phyloP scores from a whole-genome alignment of 495 filamentous ascomycete genomes.

The Penicillium waksmanii region DNA sequence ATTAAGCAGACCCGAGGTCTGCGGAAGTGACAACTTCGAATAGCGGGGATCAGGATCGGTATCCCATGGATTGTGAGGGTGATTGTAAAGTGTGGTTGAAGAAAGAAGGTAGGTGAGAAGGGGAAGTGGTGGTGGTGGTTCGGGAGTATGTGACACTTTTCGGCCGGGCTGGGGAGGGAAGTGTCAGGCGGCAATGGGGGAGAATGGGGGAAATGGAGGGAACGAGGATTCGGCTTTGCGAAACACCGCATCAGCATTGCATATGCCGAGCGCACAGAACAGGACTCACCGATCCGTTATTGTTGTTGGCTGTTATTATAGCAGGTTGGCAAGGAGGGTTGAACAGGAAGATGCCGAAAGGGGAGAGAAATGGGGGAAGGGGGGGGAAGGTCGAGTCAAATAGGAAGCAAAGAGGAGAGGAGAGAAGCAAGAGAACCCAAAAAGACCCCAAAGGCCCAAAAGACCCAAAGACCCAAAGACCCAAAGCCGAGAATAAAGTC shows the following conservation, averaged over 20 bases:
- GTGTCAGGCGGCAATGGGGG: conserved; percentile 3
- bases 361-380: conserved; percentile 5
- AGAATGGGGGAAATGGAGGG: no score
- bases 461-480: no score
- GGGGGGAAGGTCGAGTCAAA: background rate
- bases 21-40: background rate
- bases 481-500: conserved; percentile 11
- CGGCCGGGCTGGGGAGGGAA: background rate
- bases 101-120: background rate
- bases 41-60: background rate
- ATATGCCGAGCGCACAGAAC: conserved; percentile 14
- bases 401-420: conserved; percentile 12
- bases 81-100: background rate
- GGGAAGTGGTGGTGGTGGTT: background rate
- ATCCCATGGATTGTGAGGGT: background rate
- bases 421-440: background rate
- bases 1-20: conserved; percentile 25
- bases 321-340: background rate
- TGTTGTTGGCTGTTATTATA: background rate
- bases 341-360: conserved; percentile 1
- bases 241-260: conserved; percentile 20
- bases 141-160: background rate
- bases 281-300: background rate
- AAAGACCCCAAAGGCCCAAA: conserved; percentile 4
- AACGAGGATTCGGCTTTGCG: conserved; percentile 1